phyloP scores from a whole-genome alignment of 257 asterid genomes.

The Solanum bulbocastanum region DNA sequence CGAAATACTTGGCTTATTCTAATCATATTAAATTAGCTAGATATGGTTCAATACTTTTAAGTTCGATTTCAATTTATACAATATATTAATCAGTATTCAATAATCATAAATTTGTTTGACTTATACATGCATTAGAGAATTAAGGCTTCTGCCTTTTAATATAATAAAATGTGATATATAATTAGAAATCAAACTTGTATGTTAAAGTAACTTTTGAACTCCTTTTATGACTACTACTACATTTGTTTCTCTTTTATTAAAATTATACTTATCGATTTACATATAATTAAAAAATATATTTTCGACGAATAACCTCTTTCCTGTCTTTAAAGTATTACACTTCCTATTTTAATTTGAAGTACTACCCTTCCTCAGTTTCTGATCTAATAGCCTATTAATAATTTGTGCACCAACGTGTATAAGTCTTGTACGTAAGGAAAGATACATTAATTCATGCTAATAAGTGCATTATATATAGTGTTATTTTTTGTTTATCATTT shows the following conservation, averaged over 20 bases:
- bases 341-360: neutral
- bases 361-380: neutral
- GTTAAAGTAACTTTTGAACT: neutral
- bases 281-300: neutral
- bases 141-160: neutral
- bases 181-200: neutral
- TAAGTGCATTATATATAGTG: neutral
- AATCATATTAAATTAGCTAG: neutral
- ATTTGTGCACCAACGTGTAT: neutral
- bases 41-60: neutral
- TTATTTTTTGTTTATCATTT: neutral
- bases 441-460: neutral
- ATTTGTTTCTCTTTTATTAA: neutral
- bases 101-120: neutral
- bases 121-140: neutral
- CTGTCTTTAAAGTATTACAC: neutral
- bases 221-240: neutral
- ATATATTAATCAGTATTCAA: neutral
- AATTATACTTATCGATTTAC: neutral
- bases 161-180: too few species aligned
- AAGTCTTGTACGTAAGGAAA: neutral
- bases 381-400: neutral
- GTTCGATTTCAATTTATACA: neutral
- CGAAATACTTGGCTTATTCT: neutral
- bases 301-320: neutral